Conservation (phyloP, 2,329 filamentous ascomycete species). For the Diaporthe nobilis region DNA sequence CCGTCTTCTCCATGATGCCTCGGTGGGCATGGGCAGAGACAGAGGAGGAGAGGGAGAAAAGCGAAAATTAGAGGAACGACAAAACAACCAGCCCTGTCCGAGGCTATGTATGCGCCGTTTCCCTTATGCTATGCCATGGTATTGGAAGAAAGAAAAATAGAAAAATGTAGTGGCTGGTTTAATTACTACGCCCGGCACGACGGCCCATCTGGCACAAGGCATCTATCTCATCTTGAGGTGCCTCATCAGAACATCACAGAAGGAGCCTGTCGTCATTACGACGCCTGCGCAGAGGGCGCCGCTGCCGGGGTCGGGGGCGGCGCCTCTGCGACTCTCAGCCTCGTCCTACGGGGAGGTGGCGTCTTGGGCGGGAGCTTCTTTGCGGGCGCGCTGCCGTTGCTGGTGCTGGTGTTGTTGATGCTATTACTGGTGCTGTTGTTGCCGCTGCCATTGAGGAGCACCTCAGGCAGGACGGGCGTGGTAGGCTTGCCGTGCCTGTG, state of each 20-base stretch:
- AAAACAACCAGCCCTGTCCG: conserved; percentile 16
- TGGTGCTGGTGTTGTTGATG: not conserved
- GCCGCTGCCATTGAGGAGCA: conserved; percentile 28
- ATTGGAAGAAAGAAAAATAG: not conserved
- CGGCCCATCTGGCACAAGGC: not conserved
- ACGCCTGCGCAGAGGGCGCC: conserved; percentile 13
- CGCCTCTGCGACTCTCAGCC: conserved; percentile 36
- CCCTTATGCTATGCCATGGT: conserved; percentile 29
- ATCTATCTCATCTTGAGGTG: not conserved
- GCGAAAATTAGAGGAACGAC: not conserved
- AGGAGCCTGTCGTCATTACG: not conserved
- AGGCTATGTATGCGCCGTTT: conserved; percentile 27
- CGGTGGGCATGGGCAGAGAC: not conserved
- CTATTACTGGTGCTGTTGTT: not conserved
- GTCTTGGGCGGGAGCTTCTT: conserved; percentile 42
- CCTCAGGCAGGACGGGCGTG: conserved; percentile 40
- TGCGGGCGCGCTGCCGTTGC: not conserved
- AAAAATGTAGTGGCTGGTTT: not conserved
- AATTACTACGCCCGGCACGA: not conserved
- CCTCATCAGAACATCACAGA: not conserved
- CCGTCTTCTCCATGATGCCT: not conserved
- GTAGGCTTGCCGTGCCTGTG: conserved; percentile 68
- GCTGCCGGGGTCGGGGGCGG: conserved; percentile 31
- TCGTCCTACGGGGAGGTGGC: conserved; percentile 41
- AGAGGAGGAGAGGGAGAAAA: not conserved